Evolutionary conservation across 768 basidiomycete species (phyloP).

Genomic region (Leccinellum luteum): DNA sequence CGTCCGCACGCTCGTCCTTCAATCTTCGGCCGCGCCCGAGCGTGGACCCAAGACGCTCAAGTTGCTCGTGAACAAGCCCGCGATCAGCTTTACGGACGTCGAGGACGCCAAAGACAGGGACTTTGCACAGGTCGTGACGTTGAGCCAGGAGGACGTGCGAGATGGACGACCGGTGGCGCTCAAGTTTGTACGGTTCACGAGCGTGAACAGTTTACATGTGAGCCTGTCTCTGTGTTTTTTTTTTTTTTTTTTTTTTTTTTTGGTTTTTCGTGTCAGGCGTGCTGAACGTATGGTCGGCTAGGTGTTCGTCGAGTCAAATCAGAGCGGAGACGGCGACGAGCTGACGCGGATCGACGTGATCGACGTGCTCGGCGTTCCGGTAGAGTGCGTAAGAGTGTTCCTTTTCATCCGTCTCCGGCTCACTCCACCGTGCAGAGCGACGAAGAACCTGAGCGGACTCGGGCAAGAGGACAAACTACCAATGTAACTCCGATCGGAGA

Average conservation of each 20-base stretch:
- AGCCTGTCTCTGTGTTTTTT: not conserved
- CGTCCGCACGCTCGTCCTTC: constrained; percentile 56
- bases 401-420: not conserved
- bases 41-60: constrained; percentile 63
- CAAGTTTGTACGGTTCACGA: constrained; percentile 68
- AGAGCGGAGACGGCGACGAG: constrained; percentile 52
- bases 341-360: constrained; percentile 62
- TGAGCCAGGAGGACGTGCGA: constrained; percentile 48
- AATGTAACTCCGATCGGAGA: constrained; percentile 7
- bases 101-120: constrained; percentile 47
- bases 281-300: constrained; percentile 26
- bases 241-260: no score
- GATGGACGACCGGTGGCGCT: constrained; percentile 46
- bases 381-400: constrained; percentile 45
- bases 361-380: constrained; percentile 59
- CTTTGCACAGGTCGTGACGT: constrained; percentile 55
- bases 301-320: constrained; percentile 71
- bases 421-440: constrained; percentile 26
- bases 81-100: constrained; percentile 66
- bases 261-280: no score
- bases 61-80: constrained; percentile 56
- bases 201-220: constrained; percentile 65
- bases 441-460: constrained; percentile 40
- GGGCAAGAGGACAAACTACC: constrained; percentile 32
- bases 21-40: constrained; percentile 31